Evolutionary conservation across 2,329 filamentous ascomycete species (phyloP).

Genomic region (Diaporthe batatas): DNA sequence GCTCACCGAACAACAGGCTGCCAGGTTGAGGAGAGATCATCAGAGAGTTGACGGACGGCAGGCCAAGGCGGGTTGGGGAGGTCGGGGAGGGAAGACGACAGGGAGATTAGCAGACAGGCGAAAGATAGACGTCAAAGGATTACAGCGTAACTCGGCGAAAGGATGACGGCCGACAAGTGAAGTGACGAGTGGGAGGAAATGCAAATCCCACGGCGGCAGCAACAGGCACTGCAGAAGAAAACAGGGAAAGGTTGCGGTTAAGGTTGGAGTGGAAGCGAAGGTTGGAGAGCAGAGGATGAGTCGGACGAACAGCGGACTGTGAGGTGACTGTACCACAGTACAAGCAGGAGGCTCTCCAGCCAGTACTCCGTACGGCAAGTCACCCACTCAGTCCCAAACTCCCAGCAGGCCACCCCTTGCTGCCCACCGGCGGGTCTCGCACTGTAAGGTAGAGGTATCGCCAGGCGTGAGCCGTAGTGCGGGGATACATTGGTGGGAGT

Average conservation of each 20-base stretch:
- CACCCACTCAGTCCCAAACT: background rate
- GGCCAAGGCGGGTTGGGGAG: slow-evolving; percentile 26
- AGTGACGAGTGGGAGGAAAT: slow-evolving; percentile 15
- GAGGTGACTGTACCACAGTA: slow-evolving; percentile 33
- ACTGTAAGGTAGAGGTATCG: slow-evolving; percentile 18
- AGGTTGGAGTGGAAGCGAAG: slow-evolving; percentile 20
- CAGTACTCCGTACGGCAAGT: too few species aligned
- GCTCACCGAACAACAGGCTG: slow-evolving; percentile 36
- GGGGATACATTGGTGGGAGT: slow-evolving; percentile 22
- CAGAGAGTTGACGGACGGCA: slow-evolving; percentile 30
- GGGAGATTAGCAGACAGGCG: background rate
- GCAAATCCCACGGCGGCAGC: slow-evolving; percentile 29
- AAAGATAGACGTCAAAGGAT: slow-evolving; percentile 14
- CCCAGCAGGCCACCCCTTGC: background rate
- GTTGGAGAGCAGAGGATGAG: slow-evolving; percentile 35
- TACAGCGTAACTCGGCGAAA: slow-evolving; percentile 27
- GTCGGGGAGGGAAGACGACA: slow-evolving; percentile 2
- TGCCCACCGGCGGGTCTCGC: slow-evolving; percentile 18
- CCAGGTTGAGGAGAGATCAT: slow-evolving; percentile 28
- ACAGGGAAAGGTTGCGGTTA: slow-evolving; percentile 18
- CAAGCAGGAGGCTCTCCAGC: slow-evolving; percentile 17
- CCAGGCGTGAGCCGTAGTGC: background rate
- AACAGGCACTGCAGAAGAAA: slow-evolving; percentile 28
- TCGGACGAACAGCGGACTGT: slow-evolving; percentile 35
- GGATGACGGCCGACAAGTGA: slow-evolving; percentile 11